phyloP scores from a whole-genome alignment of 306 rosid species.

The Macrotyloma uniflorum region DNA sequence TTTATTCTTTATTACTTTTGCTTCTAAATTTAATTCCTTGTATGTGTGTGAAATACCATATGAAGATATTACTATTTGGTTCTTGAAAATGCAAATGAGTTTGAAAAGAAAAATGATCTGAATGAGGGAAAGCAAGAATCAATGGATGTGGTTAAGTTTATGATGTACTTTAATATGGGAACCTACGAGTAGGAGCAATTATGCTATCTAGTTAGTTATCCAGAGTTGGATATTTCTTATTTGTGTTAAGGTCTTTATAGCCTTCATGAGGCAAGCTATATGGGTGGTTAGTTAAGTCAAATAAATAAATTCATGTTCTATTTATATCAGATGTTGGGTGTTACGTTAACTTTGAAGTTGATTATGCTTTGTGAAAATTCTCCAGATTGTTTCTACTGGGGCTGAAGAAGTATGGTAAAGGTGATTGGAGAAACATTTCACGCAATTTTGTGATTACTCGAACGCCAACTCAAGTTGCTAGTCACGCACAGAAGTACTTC shows the following conservation, averaged over 20 bases:
- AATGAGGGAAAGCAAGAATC: neutral
- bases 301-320: neutral
- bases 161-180: neutral
- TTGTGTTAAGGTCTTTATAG: neutral
- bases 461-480: conserved; percentile 95
- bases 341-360: neutral
- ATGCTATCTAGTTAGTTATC: neutral
- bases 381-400: conserved; percentile 82
- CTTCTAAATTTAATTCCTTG: neutral
- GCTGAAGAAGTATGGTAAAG: conserved; percentile 83
- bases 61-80: conserved; percentile 4
- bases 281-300: conserved; percentile 15
- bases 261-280: neutral
- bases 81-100: conserved; percentile 22
- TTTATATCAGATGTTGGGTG: neutral
- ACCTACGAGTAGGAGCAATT: conserved; percentile 30
- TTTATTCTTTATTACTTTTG: neutral
- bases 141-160: conserved; percentile 27
- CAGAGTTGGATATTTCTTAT: conserved; percentile 19
- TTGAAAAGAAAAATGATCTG: neutral
- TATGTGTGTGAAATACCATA: neutral
- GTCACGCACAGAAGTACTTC: conserved; percentile 97
- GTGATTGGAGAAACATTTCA: conserved; percentile 97
- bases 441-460: conserved; percentile 73
- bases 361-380: conserved; percentile 23